Percentiles rank a stretch among this genome's conserved stretches.
These are phyloP conservation scores for Stemphylium vesicarium DNA, from an alignment of 2,329 filamentous ascomycete species.

Conservation along the genomic window DNA sequence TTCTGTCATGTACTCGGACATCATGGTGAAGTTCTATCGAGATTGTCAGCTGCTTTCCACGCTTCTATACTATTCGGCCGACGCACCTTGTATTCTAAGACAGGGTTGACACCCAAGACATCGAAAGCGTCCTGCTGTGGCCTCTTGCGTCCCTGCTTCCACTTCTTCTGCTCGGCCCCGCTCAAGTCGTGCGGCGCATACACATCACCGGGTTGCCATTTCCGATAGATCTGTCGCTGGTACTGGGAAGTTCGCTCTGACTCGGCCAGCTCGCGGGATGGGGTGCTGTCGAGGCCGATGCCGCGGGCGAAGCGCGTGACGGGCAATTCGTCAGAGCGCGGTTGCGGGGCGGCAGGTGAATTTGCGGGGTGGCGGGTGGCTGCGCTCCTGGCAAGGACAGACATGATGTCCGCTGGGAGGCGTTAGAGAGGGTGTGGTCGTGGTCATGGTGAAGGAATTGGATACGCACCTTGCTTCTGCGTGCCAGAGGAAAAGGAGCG, in stretches of 20 bases:
- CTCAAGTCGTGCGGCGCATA: slow-evolving; percentile 91
- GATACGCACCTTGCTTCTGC: slow-evolving; percentile 25
- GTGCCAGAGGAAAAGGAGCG: slow-evolving; percentile 37
- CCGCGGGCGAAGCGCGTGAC: slow-evolving; percentile 25
- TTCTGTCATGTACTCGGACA: slow-evolving; percentile 84
- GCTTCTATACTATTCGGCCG: neutral
- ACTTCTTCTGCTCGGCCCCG: slow-evolving; percentile 79
- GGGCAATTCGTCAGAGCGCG: slow-evolving; percentile 5
- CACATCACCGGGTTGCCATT: slow-evolving; percentile 79
- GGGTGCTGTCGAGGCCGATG: slow-evolving; percentile 27
- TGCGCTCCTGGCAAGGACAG: slow-evolving; percentile 24
- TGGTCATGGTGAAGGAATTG: slow-evolving; percentile 2
- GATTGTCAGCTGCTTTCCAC: slow-evolving; percentile 20
- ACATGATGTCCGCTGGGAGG: slow-evolving; percentile 25
- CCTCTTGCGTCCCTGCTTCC: slow-evolving; percentile 63
- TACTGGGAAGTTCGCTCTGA: slow-evolving; percentile 55
- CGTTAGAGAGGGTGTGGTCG: slow-evolving; percentile 12
- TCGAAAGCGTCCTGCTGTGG: slow-evolving; percentile 75
- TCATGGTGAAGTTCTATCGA: slow-evolving; percentile 83
- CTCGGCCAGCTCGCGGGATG: slow-evolving; percentile 33
- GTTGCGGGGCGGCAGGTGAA: neutral
- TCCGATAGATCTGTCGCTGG: slow-evolving; percentile 69
- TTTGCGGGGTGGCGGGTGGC: slow-evolving; percentile 16
- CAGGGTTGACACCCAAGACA: slow-evolving; percentile 76
- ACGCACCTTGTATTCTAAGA: slow-evolving; percentile 83